Conservation (phyloP, 2,329 filamentous ascomycete genomes). For the Mycogone perniciosa region DNA sequence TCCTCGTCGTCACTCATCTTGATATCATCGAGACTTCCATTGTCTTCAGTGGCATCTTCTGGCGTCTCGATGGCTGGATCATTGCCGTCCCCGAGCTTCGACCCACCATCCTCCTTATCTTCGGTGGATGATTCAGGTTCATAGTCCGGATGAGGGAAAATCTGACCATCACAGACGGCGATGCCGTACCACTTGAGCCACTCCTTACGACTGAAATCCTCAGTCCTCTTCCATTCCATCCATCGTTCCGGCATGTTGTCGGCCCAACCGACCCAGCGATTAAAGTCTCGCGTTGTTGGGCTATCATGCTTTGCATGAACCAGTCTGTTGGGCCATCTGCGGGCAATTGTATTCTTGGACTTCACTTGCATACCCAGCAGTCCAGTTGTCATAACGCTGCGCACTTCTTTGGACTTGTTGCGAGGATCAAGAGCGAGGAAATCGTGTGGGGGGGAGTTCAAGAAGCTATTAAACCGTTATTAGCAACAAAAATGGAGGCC, state of each 20-base stretch:
- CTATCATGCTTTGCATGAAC: conserved; percentile 9
- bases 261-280: conserved; percentile 20
- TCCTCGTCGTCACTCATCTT: not conserved
- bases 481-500: not conserved
- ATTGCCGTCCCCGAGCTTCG: no score
- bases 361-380: conserved; percentile 17
- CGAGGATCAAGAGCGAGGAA: not conserved
- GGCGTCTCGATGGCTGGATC: not conserved
- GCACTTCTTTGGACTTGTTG: not conserved
- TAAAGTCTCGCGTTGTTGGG: conserved; percentile 15
- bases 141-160: not conserved
- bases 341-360: conserved; percentile 17
- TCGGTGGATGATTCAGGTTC: not conserved
- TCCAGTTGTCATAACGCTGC: conserved; percentile 10
- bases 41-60: not conserved
- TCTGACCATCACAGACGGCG: not conserved
- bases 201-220: conserved; percentile 5
- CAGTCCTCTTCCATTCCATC: conserved; percentile 22
- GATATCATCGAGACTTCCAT: no score
- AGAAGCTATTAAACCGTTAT: not conserved
- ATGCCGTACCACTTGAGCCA: conserved; percentile 1
- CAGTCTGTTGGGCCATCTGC: conserved; percentile 19
- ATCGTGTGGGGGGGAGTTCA: not conserved
- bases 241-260: conserved; percentile 17
- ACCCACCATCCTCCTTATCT: no score